Base-by-base conservation (phyloP, 2,329 filamentous ascomycete genomes). In the Aspergillus hiratsukae region DNA sequence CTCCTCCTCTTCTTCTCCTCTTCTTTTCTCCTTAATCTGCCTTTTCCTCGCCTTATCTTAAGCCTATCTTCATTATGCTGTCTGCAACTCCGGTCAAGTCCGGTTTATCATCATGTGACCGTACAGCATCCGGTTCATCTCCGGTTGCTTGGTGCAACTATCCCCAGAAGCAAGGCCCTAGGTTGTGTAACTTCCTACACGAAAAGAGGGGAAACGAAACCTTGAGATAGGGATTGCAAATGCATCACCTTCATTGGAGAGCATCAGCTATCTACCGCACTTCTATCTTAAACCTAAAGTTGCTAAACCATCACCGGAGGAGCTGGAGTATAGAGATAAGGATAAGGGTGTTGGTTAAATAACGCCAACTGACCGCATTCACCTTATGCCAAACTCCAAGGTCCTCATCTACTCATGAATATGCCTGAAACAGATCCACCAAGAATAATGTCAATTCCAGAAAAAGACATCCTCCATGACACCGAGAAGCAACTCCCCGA, bases 401-500 rank as follows among this genome's bases (percentile, higher is more conserved):
- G 31, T 37, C 14, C 31, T 3, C 31, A 37, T 3, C 14, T 37
- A 37, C 31, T 37, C 3, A 17, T 37, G 31, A 37, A 7, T 5
- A 17, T 37, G 31, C 31, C 31, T 17, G 31, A 37, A 37, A 17
- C 14, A 37, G 31, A 17, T 2, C 7, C 7, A 7, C 5, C 31
- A 37, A 17, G 5, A 17, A 37, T 17, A 3, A 37, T 37, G 31
- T 1, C 14, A 3, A 14, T 17, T 17, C 31, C 31, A 0, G 31
- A 17, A 7, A 37, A 37, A 17, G 6, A 7, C 5, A 17, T 5
- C 31, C 14, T 41, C 49, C n/a, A 7, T n/a, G 17, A 11, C 31
- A 4, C 31, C 49, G 7, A 53, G 48, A 45, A 57, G 49, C 14
- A 55, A 49, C 49, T 49, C 11, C 49, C 51, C 11, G 41, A 55